phyloP scores from a whole-genome alignment of 2,329 filamentous ascomycete genomes.

The Botrytis medusae region DNA sequence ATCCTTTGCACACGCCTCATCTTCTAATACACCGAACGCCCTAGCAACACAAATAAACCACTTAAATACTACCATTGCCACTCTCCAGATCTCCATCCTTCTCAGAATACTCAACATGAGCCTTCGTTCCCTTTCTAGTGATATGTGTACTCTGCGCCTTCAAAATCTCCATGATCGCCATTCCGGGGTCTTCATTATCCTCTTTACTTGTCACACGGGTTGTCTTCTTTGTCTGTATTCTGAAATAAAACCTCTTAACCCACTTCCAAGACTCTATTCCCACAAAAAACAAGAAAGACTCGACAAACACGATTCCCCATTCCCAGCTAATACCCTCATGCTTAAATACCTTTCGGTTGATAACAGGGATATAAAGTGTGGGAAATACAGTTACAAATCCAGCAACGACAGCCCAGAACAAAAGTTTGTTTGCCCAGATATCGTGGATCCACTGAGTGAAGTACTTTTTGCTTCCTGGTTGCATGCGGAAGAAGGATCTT shows the following conservation, averaged over 20 bases:
- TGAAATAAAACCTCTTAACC: conserved; percentile 50
- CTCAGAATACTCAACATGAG: not conserved
- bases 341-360: conserved; percentile 65
- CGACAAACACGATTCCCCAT: conserved; percentile 66
- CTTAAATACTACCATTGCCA: not conserved
- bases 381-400: conserved; percentile 60
- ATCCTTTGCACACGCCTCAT: not conserved
- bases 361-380: conserved; percentile 65
- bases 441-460: conserved; percentile 67
- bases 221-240: not conserved
- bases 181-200: not conserved
- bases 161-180: not conserved
- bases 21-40: not conserved
- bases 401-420: conserved; percentile 63
- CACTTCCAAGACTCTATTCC: conserved; percentile 69
- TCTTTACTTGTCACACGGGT: too few relatives aligned
- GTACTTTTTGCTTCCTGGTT: conserved; percentile 59
- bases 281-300: conserved; percentile 59
- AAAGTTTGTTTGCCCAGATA: conserved; percentile 71
- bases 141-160: conserved; percentile 2
- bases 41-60: not conserved
- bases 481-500: conserved; percentile 73
- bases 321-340: conserved; percentile 67
- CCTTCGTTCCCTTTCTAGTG: not conserved
- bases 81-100: conserved; percentile 1